A percentile compares a stretch with the other conserved stretches of the same genome.
Conservation (phyloP, 2,329 filamentous ascomycete genomes). For the Fusarium sp. region DNA sequence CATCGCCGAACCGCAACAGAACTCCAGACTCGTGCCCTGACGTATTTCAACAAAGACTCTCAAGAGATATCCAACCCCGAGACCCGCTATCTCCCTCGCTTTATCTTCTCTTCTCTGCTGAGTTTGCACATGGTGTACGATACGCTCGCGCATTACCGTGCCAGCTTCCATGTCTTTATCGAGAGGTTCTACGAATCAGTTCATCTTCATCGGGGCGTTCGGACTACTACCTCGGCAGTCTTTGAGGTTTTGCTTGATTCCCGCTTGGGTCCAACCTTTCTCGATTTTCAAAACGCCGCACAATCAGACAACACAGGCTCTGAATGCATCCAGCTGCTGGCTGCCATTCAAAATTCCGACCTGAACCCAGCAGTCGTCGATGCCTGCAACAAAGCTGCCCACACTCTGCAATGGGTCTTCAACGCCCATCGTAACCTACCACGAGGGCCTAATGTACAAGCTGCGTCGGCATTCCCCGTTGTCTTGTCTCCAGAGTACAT, state of each 20-base stretch:
- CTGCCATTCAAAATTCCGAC: conserved; percentile 47
- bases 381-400: conserved; percentile 45
- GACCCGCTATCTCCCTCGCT: conserved; percentile 50
- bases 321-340: conserved; percentile 43
- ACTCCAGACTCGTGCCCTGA: conserved; percentile 56
- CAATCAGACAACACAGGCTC: conserved; percentile 26
- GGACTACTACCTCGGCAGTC: conserved; percentile 48
- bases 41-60: conserved; percentile 49
- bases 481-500: conserved; percentile 48
- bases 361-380: conserved; percentile 42
- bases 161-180: conserved; percentile 52
- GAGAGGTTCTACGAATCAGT: conserved; percentile 54
- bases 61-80: conserved; percentile 40
- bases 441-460: conserved; percentile 41
- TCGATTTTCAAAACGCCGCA: conserved; percentile 29
- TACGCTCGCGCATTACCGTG: conserved; percentile 51
- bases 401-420: conserved; percentile 49
- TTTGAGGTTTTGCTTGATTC: conserved; percentile 50
- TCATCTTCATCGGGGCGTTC: conserved; percentile 55
- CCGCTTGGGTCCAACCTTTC: conserved; percentile 45
- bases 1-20: conserved; percentile 52
- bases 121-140: conserved; percentile 61
- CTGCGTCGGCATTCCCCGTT: conserved; percentile 48
- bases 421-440: conserved; percentile 45
- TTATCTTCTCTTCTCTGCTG: conserved; percentile 56